Evolutionary conservation across 805 yeast genomes (phyloP).

Genomic region (Kodamaea jinghongensis): DNA sequence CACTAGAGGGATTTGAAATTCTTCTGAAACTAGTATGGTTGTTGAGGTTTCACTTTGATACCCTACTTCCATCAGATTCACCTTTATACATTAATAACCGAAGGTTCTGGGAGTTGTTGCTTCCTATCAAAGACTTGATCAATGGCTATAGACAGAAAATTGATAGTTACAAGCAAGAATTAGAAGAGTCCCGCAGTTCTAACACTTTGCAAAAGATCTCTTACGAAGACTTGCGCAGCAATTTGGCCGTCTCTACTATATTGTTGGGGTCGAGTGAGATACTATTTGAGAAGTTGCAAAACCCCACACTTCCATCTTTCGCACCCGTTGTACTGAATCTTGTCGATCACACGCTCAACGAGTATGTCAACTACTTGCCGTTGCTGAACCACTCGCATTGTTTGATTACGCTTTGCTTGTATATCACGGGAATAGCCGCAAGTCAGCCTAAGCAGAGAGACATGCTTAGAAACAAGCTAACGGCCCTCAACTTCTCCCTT

Average conservation of each 20-base stretch:
- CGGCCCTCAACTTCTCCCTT: conserved; percentile 2
- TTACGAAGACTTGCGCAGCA: conserved; percentile 10
- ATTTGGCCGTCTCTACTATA: conserved; percentile 13
- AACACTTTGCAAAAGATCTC: conserved; percentile 4
- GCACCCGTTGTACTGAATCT: conserved; percentile 10
- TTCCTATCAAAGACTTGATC: conserved; percentile 9
- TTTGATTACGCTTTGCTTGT: conserved; percentile 11
- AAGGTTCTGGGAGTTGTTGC: conserved; percentile 11
- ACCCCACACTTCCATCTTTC: conserved; percentile 12
- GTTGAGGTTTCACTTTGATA: conserved; percentile 18
- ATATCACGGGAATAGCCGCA: conserved; percentile 9
- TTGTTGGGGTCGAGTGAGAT: conserved; percentile 12
- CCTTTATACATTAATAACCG: conserved; percentile 8
- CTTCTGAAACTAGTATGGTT: conserved; percentile 39
- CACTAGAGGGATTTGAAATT: conserved; percentile 35
- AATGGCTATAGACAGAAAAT: conserved; percentile 4
- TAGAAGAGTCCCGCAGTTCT: conserved; percentile 1
- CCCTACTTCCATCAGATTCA: conserved; percentile 1
- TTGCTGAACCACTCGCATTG: conserved; percentile 10
- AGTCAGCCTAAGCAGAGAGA: conserved; percentile 5
- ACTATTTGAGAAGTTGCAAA: conserved; percentile 11
- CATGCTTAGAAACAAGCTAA: conserved; percentile 1
- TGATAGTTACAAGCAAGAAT: conserved; percentile 6
- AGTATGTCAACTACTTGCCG: conserved; percentile 4
- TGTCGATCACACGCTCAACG: conserved; percentile 7